These are phyloP conservation scores for Poa annua DNA, from an alignment of 176 grass and related monocot species.

Conservation along the genomic window DNA sequence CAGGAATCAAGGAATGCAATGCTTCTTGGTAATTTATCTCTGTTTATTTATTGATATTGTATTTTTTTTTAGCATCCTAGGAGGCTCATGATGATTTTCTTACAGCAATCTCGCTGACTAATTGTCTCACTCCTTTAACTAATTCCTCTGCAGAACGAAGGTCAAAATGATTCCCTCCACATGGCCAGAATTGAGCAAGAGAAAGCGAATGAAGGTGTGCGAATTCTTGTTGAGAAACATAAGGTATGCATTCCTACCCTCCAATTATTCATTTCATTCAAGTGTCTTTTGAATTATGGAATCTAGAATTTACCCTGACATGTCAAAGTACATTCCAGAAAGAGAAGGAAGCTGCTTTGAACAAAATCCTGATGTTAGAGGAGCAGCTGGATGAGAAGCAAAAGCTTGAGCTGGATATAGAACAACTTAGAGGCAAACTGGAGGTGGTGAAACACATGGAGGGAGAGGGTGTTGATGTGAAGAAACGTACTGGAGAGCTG, in stretches of 20 bases:
- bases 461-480: slow-evolving; percentile 49
- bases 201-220: slow-evolving; percentile 37
- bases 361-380: slow-evolving; percentile 52
- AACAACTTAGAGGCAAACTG: slow-evolving; percentile 52
- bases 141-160: slow-evolving; percentile 44
- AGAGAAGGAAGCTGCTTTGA: slow-evolving; percentile 54
- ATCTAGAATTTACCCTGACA: slow-evolving; percentile 1
- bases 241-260: slow-evolving; percentile 31
- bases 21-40: not conserved
- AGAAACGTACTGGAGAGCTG: slow-evolving; percentile 45
- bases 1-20: not conserved
- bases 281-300: not conserved
- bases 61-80: not conserved
- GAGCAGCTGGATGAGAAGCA: slow-evolving; percentile 54
- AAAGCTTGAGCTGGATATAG: slow-evolving; percentile 52
- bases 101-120: not conserved
- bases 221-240: slow-evolving; percentile 53
- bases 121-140: slow-evolving; percentile 36
- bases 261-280: slow-evolving; percentile 6
- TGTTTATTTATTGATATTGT: slow-evolving; percentile 2
- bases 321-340: slow-evolving; percentile 37
- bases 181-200: slow-evolving; percentile 62
- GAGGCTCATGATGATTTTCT: not conserved
- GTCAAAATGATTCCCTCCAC: slow-evolving; percentile 44
- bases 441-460: slow-evolving; percentile 56